Evolutionary conservation across 108 stramenopile species (phyloP).

Genomic region (Nannochloropsis salina): DNA sequence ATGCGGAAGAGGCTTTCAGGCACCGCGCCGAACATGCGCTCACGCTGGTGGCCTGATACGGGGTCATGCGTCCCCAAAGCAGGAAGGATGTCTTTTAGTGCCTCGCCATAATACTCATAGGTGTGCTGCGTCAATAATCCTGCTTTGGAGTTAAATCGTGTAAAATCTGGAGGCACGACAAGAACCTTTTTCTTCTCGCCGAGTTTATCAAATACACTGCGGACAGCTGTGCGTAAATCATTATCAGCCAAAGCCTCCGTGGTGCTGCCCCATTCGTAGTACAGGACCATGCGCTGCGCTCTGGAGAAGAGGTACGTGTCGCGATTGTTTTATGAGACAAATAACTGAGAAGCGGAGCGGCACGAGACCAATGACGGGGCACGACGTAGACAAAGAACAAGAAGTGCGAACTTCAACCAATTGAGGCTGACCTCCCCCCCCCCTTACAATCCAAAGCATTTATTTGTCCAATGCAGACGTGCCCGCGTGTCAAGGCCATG

Average conservation of each 20-base stretch:
- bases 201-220: conserved; percentile 21
- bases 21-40: conserved; percentile 70
- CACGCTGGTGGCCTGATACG: conserved; percentile 72
- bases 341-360: too few species aligned
- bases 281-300: not conserved
- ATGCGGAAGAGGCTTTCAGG: conserved; percentile 65
- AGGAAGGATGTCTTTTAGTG: conserved; percentile 68
- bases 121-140: conserved; percentile 71
- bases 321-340: too few species aligned
- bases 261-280: conserved; percentile 19
- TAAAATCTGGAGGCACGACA: conserved; percentile 80
- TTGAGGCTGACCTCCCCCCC: too few species aligned
- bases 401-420: too few species aligned
- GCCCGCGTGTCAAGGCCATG: too few species aligned
- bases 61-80: conserved; percentile 86
- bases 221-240: conserved; percentile 22
- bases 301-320: too few species aligned
- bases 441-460: too few species aligned
- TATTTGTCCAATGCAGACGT: too few species aligned
- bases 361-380: too few species aligned
- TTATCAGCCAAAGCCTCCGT: not conserved
- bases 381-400: too few species aligned
- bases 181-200: conserved; percentile 63
- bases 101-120: conserved; percentile 73
- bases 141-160: conserved; percentile 77